These are phyloP conservation scores for Colletotrichum sp. DNA, from an alignment of 2,329 filamentous ascomycete genomes.

Conservation along the genomic window DNA sequence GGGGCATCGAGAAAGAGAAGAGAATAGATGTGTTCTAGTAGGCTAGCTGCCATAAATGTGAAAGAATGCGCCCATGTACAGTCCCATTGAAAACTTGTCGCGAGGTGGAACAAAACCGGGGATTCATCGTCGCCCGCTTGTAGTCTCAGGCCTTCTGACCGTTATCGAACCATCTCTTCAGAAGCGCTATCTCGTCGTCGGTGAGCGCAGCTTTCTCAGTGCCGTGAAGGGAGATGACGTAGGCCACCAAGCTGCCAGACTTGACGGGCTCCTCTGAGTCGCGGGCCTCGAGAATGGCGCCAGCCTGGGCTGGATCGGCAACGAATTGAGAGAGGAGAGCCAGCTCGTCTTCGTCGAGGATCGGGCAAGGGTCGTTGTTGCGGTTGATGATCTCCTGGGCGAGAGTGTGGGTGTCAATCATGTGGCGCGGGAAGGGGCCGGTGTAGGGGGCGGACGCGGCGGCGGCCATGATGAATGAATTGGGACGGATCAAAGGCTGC, in stretches of 20 bases:
- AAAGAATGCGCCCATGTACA: not conserved
- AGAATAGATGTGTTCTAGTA: not conserved
- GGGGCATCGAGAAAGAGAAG: not conserved
- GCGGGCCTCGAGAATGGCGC: not conserved
- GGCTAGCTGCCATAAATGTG: not conserved
- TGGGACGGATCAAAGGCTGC: no score
- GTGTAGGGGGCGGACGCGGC: conserved; percentile 6
- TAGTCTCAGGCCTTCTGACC: not conserved
- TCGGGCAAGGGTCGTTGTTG: conserved; percentile 11
- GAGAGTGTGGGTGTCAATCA: conserved; percentile 20
- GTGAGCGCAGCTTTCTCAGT: conserved; percentile 10
- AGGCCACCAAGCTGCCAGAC: conserved; percentile 8
- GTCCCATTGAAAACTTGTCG: not conserved
- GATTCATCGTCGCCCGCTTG: not conserved
- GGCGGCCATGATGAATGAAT: not conserved
- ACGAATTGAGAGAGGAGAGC: conserved; percentile 10
- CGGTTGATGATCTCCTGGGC: conserved; percentile 23
- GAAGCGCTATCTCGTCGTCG: conserved; percentile 1
- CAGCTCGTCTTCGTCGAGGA: conserved; percentile 17
- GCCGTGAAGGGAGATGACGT: conserved; percentile 13
- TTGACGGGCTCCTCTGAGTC: not conserved
- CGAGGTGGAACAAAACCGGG: no score
- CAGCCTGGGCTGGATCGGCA: not conserved
- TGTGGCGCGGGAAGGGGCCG: conserved; percentile 15
- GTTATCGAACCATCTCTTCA: conserved; percentile 18